Percentiles rank a stretch among this genome's conserved stretches.
Evolutionary conservation across 305 asterid genomes (phyloP).

Genomic region (Andrographis paniculata): DNA sequence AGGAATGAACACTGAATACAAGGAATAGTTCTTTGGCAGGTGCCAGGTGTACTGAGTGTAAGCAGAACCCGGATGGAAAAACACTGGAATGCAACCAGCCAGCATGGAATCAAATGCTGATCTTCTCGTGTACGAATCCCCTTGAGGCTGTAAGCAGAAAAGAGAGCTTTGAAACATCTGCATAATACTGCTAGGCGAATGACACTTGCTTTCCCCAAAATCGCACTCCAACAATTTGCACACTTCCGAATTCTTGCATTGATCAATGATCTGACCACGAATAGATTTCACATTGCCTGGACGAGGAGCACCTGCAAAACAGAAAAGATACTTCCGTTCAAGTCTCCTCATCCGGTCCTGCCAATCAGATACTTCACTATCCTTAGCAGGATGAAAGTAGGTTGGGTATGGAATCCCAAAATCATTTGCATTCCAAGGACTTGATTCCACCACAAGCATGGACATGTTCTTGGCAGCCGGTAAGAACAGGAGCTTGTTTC

Average conservation of each 20-base stretch:
- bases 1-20: constrained; percentile 63
- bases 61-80: constrained; percentile 84
- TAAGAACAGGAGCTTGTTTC: constrained; percentile 66
- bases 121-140: constrained; percentile 82
- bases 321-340: constrained; percentile 55
- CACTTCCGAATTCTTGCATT: constrained; percentile 49
- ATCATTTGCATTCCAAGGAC: constrained; percentile 77
- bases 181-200: constrained; percentile 75
- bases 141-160: constrained; percentile 85
- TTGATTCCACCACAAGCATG: constrained; percentile 79
- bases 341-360: constrained; percentile 64
- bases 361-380: constrained; percentile 55
- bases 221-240: constrained; percentile 63
- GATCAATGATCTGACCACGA: constrained; percentile 59
- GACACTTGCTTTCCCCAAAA: constrained; percentile 67
- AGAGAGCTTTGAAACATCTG: constrained; percentile 72
- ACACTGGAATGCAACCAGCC: constrained; percentile 89
- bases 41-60: constrained; percentile 89
- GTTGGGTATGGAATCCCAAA: constrained; percentile 82
- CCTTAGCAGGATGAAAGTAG: constrained; percentile 71
- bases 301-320: constrained; percentile 88
- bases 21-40: constrained; percentile 52
- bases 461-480: constrained; percentile 82
- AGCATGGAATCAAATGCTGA: constrained; percentile 85
- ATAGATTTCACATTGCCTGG: constrained; percentile 61